These are phyloP conservation scores for Pythium phragmiticola DNA, from an alignment of 352 stramenopile genomes.

Conservation along the genomic window DNA sequence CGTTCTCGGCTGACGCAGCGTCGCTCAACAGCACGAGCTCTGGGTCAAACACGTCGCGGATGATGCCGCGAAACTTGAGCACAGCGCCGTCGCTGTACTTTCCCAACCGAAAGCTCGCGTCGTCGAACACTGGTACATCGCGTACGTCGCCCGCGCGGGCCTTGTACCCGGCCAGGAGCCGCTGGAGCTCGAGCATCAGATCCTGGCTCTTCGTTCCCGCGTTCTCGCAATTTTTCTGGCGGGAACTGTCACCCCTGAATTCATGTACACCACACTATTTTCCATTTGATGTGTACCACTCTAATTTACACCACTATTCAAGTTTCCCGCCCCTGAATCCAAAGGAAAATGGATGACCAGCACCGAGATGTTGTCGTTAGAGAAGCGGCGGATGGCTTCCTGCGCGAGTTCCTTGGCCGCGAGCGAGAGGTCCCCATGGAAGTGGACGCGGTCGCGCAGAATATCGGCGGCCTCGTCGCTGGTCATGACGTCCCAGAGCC, in stretches of 20 bases:
- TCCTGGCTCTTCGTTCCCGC: neutral
- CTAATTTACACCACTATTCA: neutral
- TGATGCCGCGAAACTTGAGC: slow-evolving; percentile 65
- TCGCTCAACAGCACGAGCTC: slow-evolving; percentile 57
- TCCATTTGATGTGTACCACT: neutral
- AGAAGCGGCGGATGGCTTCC: slow-evolving; percentile 68
- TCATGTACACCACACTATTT: slow-evolving; percentile 10
- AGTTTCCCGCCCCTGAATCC: neutral
- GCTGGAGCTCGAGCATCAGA: slow-evolving; percentile 27
- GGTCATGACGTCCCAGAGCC: slow-evolving; percentile 80
- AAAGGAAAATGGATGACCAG: slow-evolving; percentile 28
- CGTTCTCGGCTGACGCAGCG: neutral
- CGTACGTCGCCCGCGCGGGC: slow-evolving; percentile 5
- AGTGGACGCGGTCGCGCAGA: slow-evolving; percentile 44
- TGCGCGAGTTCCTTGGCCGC: slow-evolving; percentile 71
- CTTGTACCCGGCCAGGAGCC: slow-evolving; percentile 22
- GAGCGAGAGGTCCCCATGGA: slow-evolving; percentile 56
- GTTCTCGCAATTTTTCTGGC: neutral
- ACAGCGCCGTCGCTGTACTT: slow-evolving; percentile 53
- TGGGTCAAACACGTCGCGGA: slow-evolving; percentile 72
- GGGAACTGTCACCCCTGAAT: slow-evolving; percentile 12
- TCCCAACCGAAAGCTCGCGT: slow-evolving; percentile 42
- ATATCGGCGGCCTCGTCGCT: slow-evolving; percentile 62
- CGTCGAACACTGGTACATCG: slow-evolving; percentile 43
- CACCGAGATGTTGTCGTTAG: slow-evolving; percentile 84